A percentile compares a stretch with the other conserved stretches of the same genome.
These are phyloP conservation scores for Globisporangium nagaii DNA, from an alignment of 352 stramenopile genomes.

Conservation along the genomic window DNA sequence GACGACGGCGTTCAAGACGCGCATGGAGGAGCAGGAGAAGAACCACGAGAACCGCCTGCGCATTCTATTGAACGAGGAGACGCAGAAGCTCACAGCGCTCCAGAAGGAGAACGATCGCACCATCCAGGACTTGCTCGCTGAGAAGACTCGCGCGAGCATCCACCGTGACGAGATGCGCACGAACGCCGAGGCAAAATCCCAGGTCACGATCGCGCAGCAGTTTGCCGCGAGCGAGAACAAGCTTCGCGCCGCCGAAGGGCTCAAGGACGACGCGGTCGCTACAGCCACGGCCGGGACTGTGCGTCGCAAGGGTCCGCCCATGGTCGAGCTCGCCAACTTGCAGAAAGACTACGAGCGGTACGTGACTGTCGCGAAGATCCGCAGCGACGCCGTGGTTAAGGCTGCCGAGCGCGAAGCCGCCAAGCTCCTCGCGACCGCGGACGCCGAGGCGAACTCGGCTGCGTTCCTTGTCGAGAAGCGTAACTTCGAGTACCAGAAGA, in stretches of 20 bases:
- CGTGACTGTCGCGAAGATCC: constrained; percentile 54
- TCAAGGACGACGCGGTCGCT: constrained; percentile 62
- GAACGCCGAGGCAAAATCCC: constrained; percentile 61
- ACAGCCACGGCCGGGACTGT: constrained; percentile 47
- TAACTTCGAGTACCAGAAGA: constrained; percentile 68
- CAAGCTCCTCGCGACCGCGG: constrained; percentile 44
- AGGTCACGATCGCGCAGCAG: constrained; percentile 68
- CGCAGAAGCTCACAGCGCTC: constrained; percentile 72
- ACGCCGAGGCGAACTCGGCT: constrained; percentile 55
- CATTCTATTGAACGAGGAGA: constrained; percentile 81
- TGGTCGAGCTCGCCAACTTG: constrained; percentile 51
- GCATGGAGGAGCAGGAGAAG: constrained; percentile 88
- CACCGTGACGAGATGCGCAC: constrained; percentile 75
- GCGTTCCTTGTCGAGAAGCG: constrained; percentile 69
- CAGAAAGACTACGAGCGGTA: constrained; percentile 65
- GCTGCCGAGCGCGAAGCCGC: constrained; percentile 52
- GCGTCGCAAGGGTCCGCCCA: constrained; percentile 50
- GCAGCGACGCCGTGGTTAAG: constrained; percentile 60
- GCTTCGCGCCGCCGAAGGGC: constrained; percentile 58
- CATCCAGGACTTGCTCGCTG: constrained; percentile 66
- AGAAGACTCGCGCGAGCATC: constrained; percentile 65
- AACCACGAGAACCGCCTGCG: constrained; percentile 85
- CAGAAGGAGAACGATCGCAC: constrained; percentile 76
- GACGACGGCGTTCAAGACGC: constrained; percentile 82
- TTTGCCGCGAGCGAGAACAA: constrained; percentile 52